Evolutionary conservation across 2,329 filamentous ascomycete species (phyloP).

Genomic region (Pyrenophora tritici-repentis): DNA sequence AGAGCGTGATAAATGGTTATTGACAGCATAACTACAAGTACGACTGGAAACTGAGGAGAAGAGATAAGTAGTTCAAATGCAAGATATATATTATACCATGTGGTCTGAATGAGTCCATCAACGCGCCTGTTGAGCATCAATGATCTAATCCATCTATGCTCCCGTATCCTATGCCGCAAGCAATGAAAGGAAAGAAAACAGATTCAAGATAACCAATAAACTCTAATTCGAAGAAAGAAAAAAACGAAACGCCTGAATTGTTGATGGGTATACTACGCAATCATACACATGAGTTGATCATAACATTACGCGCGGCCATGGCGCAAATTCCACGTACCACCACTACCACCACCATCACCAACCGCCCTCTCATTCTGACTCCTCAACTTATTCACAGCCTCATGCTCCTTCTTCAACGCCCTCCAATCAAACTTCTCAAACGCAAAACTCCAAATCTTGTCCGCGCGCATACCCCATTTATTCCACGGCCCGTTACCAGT

Average conservation of each 20-base stretch:
- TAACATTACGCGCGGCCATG: neutral
- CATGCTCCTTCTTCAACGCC: conserved; percentile 37
- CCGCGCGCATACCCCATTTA: conserved; percentile 38
- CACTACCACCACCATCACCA: neutral
- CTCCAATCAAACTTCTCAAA: conserved; percentile 44
- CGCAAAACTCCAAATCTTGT: conserved; percentile 49
- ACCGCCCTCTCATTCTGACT: neutral
- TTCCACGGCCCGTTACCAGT: conserved; percentile 37
- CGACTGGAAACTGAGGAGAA: too few species aligned
- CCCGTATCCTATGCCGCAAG: too few species aligned
- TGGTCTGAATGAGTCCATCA: too few species aligned
- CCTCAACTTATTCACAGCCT: conserved; percentile 15
- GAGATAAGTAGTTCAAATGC: too few species aligned
- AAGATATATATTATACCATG: too few species aligned
- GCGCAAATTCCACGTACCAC: neutral
- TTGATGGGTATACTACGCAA: neutral
- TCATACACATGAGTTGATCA: neutral
- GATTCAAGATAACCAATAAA: too few species aligned
- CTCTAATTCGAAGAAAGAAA: too few species aligned
- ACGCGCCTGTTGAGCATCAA: too few species aligned
- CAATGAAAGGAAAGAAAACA: too few species aligned
- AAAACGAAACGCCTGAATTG: neutral
- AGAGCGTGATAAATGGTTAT: too few species aligned
- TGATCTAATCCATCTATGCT: too few species aligned
- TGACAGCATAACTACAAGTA: too few species aligned